These are phyloP conservation scores for Dictyostelium citrinum DNA, from an alignment of 78 protist genomes.

Conservation along the genomic window DNA sequence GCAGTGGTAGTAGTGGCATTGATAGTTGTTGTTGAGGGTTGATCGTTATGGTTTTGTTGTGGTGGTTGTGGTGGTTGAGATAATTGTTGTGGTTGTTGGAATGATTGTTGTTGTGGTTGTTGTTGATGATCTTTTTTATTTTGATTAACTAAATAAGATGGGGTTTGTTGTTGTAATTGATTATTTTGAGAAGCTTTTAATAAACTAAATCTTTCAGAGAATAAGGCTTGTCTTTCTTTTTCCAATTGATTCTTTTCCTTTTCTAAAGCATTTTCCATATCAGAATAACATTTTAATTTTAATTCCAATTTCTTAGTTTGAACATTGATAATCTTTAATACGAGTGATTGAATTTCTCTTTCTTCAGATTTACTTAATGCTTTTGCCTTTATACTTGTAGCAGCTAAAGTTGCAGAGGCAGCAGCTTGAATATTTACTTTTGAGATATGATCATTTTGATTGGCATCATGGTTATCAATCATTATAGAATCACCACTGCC, in stretches of 20 bases:
- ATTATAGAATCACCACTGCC: not conserved
- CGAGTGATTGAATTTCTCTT: slow-evolving; percentile 48
- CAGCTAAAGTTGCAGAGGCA: slow-evolving; percentile 48
- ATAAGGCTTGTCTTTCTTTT: slow-evolving; percentile 36
- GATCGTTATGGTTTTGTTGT: not conserved
- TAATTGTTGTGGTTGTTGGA: not conserved
- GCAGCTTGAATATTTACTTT: slow-evolving; percentile 25
- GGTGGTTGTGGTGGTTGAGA: not conserved
- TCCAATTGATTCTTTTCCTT: slow-evolving; percentile 39
- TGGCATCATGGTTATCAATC: not conserved
- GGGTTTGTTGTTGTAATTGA: not conserved
- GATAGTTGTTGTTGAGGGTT: not conserved
- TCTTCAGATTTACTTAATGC: slow-evolving; percentile 24
- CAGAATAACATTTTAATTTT: slow-evolving; percentile 57
- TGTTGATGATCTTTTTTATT: slow-evolving; percentile 4
- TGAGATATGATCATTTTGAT: not conserved
- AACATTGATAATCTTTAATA: slow-evolving; percentile 28
- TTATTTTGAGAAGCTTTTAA: slow-evolving; percentile 9
- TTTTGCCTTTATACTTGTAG: slow-evolving; percentile 54
- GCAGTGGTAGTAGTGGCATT: not conserved
- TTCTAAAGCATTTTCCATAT: slow-evolving; percentile 44
- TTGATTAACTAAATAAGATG: not conserved
- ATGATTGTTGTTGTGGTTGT: not conserved
- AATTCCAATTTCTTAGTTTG: slow-evolving; percentile 66
- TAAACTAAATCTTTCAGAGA: slow-evolving; percentile 44